Evolutionary conservation across 2,329 filamentous ascomycete species (phyloP).

Genomic region (Epichloe sylvatica): DNA sequence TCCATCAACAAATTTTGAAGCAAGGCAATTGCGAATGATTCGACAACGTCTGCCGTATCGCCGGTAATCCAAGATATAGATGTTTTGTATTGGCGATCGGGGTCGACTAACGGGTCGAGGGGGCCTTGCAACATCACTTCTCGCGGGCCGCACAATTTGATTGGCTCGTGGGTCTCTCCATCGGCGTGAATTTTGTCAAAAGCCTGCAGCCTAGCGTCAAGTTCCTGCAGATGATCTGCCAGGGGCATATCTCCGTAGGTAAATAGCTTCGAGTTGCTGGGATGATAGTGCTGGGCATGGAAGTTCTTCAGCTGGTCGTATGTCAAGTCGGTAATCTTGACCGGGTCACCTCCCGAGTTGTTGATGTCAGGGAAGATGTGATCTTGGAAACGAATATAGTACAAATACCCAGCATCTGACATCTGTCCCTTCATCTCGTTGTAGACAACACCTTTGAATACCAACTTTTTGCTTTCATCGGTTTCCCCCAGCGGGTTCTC

Average conservation of each 20-base stretch:
- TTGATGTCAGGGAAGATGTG: slow-evolving; percentile 88
- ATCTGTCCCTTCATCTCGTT: slow-evolving; percentile 99
- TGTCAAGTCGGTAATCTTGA: slow-evolving; percentile 90
- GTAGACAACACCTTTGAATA: slow-evolving; percentile 97
- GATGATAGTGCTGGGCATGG: slow-evolving; percentile 88
- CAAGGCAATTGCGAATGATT: slow-evolving; percentile 76
- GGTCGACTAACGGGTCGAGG: slow-evolving; percentile 71
- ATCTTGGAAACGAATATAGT: slow-evolving; percentile 90
- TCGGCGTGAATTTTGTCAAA: slow-evolving; percentile 62
- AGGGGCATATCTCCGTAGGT: slow-evolving; percentile 92
- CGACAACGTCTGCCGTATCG: slow-evolving; percentile 66
- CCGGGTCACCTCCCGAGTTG: slow-evolving; percentile 91
- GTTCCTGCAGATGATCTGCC: slow-evolving; percentile 62
- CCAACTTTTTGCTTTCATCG: slow-evolving; percentile 51
- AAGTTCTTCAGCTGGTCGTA: slow-evolving; percentile 81
- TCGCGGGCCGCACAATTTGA: slow-evolving; percentile 55
- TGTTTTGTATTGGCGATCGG: slow-evolving; percentile 82
- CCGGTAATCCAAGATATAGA: slow-evolving; percentile 88
- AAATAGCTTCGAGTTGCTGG: slow-evolving; percentile 90
- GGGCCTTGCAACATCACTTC: slow-evolving; percentile 65
- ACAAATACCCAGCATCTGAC: slow-evolving; percentile 92
- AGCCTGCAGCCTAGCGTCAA: slow-evolving; percentile 57
- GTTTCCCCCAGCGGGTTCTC: slow-evolving; percentile 62
- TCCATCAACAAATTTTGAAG: slow-evolving; percentile 77
- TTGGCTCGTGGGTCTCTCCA: slow-evolving; percentile 60